Base-by-base conservation (phyloP, 495 filamentous ascomycete genomes). In the Parmelia sp. region DNA sequence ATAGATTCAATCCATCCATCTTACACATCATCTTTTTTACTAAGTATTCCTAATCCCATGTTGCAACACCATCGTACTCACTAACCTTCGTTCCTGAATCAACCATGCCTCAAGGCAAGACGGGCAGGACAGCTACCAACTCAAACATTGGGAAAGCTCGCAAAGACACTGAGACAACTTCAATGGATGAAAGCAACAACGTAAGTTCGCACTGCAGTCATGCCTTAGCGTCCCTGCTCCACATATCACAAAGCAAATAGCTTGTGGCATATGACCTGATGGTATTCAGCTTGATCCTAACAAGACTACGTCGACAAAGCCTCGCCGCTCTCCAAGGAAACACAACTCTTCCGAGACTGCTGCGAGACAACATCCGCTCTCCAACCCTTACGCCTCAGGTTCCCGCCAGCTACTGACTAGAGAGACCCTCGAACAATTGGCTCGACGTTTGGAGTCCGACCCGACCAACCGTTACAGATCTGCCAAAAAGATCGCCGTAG, bases 1-100 rank as follows among this genome's bases (percentile, higher is more conserved):
- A 51, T 51, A 51, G 47, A 27, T 51, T 51, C 23, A 51, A 51
- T 51, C 12, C 25, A 51, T 51, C 25, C 25, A 27, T 51, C 47
- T 51, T 51, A 29, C 23, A 51, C 10, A 51, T 51, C 25, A 27
- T 10, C 15, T 44, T 0, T 44, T 44, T 8, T 44, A 21, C 21
- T 8, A 21, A 21, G 15, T 44, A 44, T 44, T 21, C 15, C 1
- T 44, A 44, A 8, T 8, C 40, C 21, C 1, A 4, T 21, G 15
- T 44, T 44, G 15, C 39, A 14, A 5, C 14, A 58, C n/a, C 40
- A 21, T 17, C 42, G 39, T 42, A 42, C 39, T 17, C 39, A 42
- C 14, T 3, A 42, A 12, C 12, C 6, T 42, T 42, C 39, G 39
- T 42, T 42, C 14, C 39, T 42, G 39, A 42, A 42, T 42, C 39